A percentile compares a stretch with the other conserved stretches of the same genome.
Evolutionary conservation across 345 rosid species (phyloP).

Genomic region (Hibiscus trionum): DNA sequence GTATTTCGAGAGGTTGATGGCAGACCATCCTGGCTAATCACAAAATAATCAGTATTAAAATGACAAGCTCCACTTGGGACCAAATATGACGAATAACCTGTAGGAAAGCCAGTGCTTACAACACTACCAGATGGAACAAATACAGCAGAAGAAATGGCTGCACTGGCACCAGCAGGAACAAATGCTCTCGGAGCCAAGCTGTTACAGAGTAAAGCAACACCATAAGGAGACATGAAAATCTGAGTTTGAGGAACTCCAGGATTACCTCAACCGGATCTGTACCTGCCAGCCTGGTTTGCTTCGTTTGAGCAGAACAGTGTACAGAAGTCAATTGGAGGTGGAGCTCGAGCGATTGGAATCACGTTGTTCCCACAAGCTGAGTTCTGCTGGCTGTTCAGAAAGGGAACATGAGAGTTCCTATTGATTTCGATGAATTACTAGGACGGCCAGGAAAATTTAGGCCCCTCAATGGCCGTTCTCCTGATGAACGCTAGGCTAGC

Average conservation of each 20-base stretch:
- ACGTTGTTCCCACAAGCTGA: conserved; percentile 1
- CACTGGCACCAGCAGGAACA: conserved; percentile 5
- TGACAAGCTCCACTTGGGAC: conserved; percentile 14
- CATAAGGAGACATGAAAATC: background rate
- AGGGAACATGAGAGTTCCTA: conserved; percentile 1
- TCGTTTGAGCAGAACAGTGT: background rate
- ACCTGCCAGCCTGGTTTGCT: background rate
- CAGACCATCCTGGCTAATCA: background rate
- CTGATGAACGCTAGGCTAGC: conserved; percentile 24
- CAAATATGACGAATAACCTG: conserved; percentile 8
- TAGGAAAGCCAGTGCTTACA: conserved; percentile 5
- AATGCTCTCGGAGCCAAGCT: background rate
- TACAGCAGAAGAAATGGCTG: conserved; percentile 2
- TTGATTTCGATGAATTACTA: conserved; percentile 4
- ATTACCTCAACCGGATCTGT: conserved; percentile 6
- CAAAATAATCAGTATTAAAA: conserved; percentile 5
- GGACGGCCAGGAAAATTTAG: conserved; percentile 3
- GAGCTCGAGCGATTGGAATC: conserved; percentile 2
- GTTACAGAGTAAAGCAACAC: conserved; percentile 7
- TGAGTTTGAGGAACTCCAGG: conserved; percentile 13
- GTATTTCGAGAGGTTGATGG: conserved; percentile 1
- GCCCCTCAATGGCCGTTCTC: conserved; percentile 6
- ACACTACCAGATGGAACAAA: conserved; percentile 2
- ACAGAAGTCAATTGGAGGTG: conserved; percentile 2
- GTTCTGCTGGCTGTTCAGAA: conserved; percentile 7